Evolutionary conservation across 148 eudicot species (phyloP), one percentile per base, ranked within the genome.

Genomic region (Nepenthes mirabilis): DNA sequence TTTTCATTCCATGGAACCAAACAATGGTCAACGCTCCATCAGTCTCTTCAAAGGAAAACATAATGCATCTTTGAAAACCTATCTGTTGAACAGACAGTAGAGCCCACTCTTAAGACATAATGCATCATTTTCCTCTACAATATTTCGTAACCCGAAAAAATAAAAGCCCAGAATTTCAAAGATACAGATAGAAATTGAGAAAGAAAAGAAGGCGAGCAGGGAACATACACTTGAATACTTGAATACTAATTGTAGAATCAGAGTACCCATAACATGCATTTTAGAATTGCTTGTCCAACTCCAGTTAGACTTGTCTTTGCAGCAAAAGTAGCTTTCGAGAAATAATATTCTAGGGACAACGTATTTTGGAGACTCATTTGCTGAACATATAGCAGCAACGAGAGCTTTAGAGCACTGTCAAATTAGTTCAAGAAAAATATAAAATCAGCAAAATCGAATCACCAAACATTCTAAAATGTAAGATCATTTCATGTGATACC

Each of bases 341-440:
- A 69, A 82, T 62, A 91, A 70, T 45, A 91, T 14, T 58, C 90
- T 82, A 59, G 93, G 93, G 60, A 91, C 84, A 57, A 91, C 72
- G 62, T 78, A 71, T 62, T 68, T 78, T 9, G 82, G 66, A 43
- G 84, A 65, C 66, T 91, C 95, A 47, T 83, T 65, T 34, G 47
- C 75, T 51, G 73, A 69, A 64, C 71, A 65, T 58, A 91, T 79
- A 65, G 97, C 83, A 61, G 83, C 85, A 74, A 83, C 87, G 70
- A 91, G 93, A 63, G 93, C 90, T 68, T 83, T 80, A 68, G 80
- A 83, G 69, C 90, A 87, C 95, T 91, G 93, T 56, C 72, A 75
- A 66, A 64, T 56, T 68, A 58, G 60, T 33, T 37, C 57, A 9
- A 50, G 3, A 66, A 52, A 52, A 66, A 59, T 33, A 65, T 59